Evolutionary conservation across 257 asterid species (phyloP).

Genomic region (Cinchona pubescens): DNA sequence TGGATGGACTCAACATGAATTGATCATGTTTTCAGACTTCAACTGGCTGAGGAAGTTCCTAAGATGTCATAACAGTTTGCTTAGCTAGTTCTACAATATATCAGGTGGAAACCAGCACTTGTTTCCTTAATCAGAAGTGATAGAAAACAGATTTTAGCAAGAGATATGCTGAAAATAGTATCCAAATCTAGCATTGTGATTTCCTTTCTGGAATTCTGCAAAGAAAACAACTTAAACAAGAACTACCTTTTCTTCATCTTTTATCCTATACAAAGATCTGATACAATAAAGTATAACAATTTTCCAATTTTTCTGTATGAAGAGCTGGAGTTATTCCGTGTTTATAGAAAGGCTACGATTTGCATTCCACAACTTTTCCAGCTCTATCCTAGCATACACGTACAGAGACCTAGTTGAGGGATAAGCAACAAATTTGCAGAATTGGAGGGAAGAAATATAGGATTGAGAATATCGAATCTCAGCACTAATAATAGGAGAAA

Average conservation of each 20-base stretch:
- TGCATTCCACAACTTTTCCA: neutral
- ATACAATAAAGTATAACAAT: neutral
- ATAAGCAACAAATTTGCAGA: slow-evolving; percentile 20
- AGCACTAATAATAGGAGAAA: slow-evolving; percentile 19
- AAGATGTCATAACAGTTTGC: neutral
- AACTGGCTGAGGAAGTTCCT: neutral
- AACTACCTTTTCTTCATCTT: neutral
- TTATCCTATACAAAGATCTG: neutral
- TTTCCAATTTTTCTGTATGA: neutral
- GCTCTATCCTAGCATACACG: neutral
- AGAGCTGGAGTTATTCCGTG: neutral
- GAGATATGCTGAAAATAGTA: neutral
- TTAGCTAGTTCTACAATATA: neutral
- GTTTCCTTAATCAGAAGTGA: neutral
- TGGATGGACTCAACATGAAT: neutral
- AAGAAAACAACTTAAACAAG: neutral
- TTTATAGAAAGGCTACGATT: neutral
- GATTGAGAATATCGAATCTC: slow-evolving; percentile 22
- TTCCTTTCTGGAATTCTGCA: neutral
- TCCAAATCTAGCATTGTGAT: neutral
- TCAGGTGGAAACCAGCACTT: neutral
- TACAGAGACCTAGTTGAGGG: slow-evolving; percentile 20
- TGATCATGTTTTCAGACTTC: neutral
- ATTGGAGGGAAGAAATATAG: slow-evolving; percentile 13
- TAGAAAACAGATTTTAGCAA: neutral